A percentile compares a stretch with the other conserved stretches of the same genome.
Conservation (phyloP, 2,329 filamentous ascomycete species). For the Pseudogymnoascus sp. region DNA sequence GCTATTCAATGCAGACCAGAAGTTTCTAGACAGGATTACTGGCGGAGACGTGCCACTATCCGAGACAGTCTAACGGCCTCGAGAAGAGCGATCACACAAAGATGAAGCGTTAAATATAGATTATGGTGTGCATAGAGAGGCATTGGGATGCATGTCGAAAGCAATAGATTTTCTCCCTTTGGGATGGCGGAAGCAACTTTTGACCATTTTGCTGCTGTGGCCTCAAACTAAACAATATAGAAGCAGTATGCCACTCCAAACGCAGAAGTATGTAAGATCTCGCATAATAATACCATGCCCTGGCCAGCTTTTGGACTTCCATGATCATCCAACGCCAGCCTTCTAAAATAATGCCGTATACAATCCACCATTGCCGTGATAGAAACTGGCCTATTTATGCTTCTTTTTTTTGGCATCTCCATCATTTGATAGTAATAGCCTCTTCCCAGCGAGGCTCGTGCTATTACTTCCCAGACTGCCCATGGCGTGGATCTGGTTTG, state of each 20-base stretch:
- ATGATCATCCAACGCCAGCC: not conserved
- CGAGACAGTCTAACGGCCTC: slow-evolving; percentile 26
- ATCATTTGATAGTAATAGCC: not conserved
- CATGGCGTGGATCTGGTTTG: not conserved
- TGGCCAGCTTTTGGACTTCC: not conserved
- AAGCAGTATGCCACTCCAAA: not conserved
- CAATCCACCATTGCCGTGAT: not conserved
- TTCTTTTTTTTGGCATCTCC: not conserved
- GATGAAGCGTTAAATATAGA: not conserved
- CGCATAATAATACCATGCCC: not conserved
- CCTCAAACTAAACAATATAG: not conserved
- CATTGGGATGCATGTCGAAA: not conserved
- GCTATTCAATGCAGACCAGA: slow-evolving; percentile 67
- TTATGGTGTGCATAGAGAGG: not conserved
- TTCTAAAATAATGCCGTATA: not conserved
- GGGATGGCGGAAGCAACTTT: not conserved
- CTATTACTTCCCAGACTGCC: not conserved
- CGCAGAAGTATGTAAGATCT: not conserved
- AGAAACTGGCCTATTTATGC: not conserved
- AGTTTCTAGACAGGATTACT: slow-evolving; percentile 64
- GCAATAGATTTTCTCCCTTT: not conserved
- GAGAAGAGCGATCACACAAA: not conserved
- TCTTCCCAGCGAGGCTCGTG: not conserved
- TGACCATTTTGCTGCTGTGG: not conserved
- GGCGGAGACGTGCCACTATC: slow-evolving; percentile 63